Base-by-base conservation (phyloP, 148 eudicot genomes). In the Silene conica region DNA sequence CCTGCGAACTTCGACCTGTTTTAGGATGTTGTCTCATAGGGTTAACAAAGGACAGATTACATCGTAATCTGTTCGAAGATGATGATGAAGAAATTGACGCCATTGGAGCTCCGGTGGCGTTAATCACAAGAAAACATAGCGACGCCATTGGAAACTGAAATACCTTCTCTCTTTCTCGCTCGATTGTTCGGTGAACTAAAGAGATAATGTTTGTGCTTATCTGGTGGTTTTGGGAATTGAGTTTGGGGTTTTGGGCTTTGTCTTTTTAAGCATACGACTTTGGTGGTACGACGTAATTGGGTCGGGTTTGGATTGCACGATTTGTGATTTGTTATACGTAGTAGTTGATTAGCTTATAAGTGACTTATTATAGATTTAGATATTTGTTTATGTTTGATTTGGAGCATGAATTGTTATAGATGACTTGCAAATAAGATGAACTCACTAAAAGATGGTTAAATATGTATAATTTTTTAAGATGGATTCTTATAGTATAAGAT, bases 141-240 rank as follows among this genome's bases (percentile, higher is more conserved):
- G 80, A 74, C 81, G 77, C 87, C 87, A 84, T 84, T 62, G 28
- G 16, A 43, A 67, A 20, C 70, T 26, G 16, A 43, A 67, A 20
- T 67, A 21, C 48, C 21, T 0, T 3, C 16, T 75, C 62, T 57
- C 23, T 65, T 18, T 74, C 19, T 68, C 69, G 59, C 50, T 28
- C 71, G 64, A 26, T 48, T 59, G 13, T 43, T 3, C 71, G 69
- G 63, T 58, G 54, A 56, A 56, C 13, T 9, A 76, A 67, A 75
- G 79, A 25, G 79, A 80, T 76, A 71, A 76, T 60, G 78, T 31
- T 65, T 41, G 52, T 58, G 56, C 57, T 75, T 55, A 20, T 56
- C 8, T 56, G 13, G 26, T 8, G 4, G 12, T 57, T 67, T 41
- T 75, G 55, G 18, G 16, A 15, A 50, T 50, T 50, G 16, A 50